A percentile compares a stretch with the other conserved stretches of the same genome.
phyloP scores from a whole-genome alignment of 78 protist genomes.

The Acrasis kona region DNA sequence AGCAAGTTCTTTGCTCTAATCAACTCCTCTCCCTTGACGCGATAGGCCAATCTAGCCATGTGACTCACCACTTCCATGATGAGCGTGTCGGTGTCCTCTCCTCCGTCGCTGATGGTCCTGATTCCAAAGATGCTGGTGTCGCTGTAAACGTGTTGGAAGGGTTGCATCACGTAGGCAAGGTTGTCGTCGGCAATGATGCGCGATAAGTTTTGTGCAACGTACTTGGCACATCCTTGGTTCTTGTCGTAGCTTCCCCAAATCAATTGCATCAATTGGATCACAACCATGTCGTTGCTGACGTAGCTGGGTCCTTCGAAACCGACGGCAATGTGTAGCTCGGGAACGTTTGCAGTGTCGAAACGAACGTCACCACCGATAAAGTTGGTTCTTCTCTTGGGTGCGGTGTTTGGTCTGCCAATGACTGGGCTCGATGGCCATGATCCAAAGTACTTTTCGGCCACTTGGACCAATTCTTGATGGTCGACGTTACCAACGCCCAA shows the following conservation, averaged over 20 bases:
- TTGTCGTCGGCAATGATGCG: conserved; percentile 40
- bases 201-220: conserved; percentile 45
- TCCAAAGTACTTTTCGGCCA: conserved; percentile 44
- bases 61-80: conserved; percentile 3
- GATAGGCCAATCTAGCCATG: not conserved
- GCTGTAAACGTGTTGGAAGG: conserved; percentile 83
- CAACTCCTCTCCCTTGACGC: conserved; percentile 23
- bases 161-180: conserved; percentile 38
- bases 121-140: conserved; percentile 92
- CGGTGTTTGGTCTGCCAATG: not conserved
- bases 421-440: conserved; percentile 13
- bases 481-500: conserved; percentile 82
- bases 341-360: conserved; percentile 12
- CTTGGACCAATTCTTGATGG: conserved; percentile 65
- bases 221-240: conserved; percentile 35
- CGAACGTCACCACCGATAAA: not conserved
- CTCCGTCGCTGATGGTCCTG: conserved; percentile 41
- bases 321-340: conserved; percentile 50
- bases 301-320: conserved; percentile 51
- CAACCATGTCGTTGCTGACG: conserved; percentile 52
- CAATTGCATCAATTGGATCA: conserved; percentile 48
- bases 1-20: conserved; percentile 65
- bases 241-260: conserved; percentile 77
- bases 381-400: not conserved
- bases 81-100: conserved; percentile 37